Evolutionary conservation across 371 early-diverging fungal species (phyloP), one percentile per base, ranked within the genome.

Genomic region (Mucor lusitanicus): DNA sequence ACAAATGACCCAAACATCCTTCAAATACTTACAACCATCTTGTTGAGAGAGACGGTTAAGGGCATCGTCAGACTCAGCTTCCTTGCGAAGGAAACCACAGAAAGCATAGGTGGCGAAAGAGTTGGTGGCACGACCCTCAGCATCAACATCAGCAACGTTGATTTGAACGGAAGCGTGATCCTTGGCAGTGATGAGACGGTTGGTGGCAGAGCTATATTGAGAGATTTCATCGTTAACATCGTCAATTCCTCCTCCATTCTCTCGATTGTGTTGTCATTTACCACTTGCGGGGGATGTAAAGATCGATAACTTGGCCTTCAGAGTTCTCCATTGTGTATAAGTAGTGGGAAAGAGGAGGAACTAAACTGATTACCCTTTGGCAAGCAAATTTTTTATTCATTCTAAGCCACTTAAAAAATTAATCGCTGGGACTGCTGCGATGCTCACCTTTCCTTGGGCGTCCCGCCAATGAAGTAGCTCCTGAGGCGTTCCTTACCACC

Each of bases 161-260:
- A 99, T 90, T 88, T 98, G 99, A 83, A 99, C 94, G 54, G 97
- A 91, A 63, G 98, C 94, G 90, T 99, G 99, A 89, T 99, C 99
- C 91, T 98, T 79, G 71, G 82, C 80, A 69, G 79, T 79, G 70
- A 83, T 83, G 64, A 81, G 73, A 70, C 80, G 81, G 79, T 80
- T 81, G 69, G 84, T 81, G 76, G 84, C 82, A 63, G 82, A 81
- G 74, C 81, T 81, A 71, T 13, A 37, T 37, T 37, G 37, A 37
- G 50, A 30, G 40, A 63, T 53, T 44, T 44, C 6, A 44, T 50
- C 50, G 21, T 50, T 50, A 50, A 50, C 25, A 19, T 23, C 25
- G 50, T 50, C 23, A 11, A n/a, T 8, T 21, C 21, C 48, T 23
- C 21, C 3, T 5, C 23, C 13, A 28, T 33, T 28, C 8, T 28